Percentiles rank a stretch among this genome's conserved stretches.
Evolutionary conservation across 768 basidiomycete genomes (phyloP).

Genomic region (Amylocystis lapponica): DNA sequence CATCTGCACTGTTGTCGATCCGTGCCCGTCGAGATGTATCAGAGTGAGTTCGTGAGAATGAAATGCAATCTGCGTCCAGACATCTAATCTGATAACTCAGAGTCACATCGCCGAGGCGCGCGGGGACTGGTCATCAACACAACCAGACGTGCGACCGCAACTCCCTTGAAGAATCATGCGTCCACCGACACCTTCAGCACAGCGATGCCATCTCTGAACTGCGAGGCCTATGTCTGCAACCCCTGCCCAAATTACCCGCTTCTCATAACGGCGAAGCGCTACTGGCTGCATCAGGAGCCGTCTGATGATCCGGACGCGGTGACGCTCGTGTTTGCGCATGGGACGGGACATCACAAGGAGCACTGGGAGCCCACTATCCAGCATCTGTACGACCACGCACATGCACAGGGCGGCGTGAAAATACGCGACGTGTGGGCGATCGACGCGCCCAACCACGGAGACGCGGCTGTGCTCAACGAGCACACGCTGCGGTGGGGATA

Average conservation of each 20-base stretch:
- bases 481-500: slow-evolving; percentile 25
- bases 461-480: slow-evolving; percentile 1
- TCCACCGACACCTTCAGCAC: not conserved
- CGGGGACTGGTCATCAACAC: not conserved
- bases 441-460: slow-evolving; percentile 3
- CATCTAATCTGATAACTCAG: not conserved
- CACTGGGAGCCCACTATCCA: too few species aligned
- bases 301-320: not conserved
- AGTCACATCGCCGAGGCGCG: not conserved
- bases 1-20: too few species aligned
- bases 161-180: not conserved
- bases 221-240: not conserved
- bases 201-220: not conserved
- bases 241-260: too few species aligned
- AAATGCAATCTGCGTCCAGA: not conserved
- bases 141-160: not conserved
- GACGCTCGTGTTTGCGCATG: not conserved
- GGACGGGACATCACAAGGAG: too few species aligned
- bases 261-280: too few species aligned
- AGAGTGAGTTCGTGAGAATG: not conserved
- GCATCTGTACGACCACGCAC: too few species aligned
- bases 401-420: too few species aligned
- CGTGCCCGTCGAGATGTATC: not conserved
- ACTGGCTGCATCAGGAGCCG: not conserved
- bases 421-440: too few species aligned